Conservation (phyloP, 2,329 filamentous ascomycete genomes). For the Xylariaceae sp. region DNA sequence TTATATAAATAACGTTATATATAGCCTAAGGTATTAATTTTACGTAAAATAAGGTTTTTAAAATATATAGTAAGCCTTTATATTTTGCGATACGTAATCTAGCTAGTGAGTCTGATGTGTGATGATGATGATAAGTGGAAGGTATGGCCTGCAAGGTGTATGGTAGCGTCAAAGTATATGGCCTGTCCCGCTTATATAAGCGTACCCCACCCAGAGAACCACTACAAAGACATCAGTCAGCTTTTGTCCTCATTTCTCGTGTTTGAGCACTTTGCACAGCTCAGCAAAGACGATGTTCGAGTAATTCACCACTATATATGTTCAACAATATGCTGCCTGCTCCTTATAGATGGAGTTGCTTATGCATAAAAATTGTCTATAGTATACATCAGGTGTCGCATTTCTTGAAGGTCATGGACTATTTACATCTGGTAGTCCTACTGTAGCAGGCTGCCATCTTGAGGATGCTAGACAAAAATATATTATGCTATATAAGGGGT, state of each 20-base stretch:
- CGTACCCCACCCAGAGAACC: no score
- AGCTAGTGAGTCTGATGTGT: slow-evolving; percentile 37
- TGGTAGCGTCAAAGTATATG: slow-evolving; percentile 35
- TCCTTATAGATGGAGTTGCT: slow-evolving; percentile 37
- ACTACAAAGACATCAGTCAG: slow-evolving; percentile 40
- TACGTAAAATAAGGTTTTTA: background rate
- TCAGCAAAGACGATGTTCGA: no score
- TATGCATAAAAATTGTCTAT: slow-evolving; percentile 37
- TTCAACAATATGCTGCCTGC: slow-evolving; percentile 23
- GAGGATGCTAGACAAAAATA: no score
- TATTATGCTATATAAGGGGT: no score
- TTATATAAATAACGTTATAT: no score
- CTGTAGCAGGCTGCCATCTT: no score
- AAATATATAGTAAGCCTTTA: no score
- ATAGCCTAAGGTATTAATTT: background rate
- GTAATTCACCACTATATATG: background rate
- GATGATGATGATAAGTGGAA: slow-evolving; percentile 36
- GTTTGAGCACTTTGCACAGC: background rate
- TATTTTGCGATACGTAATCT: background rate
- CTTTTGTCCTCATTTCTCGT: slow-evolving; percentile 31
- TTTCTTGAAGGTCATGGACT: no score
- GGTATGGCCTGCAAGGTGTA: slow-evolving; percentile 39
- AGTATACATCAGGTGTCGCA: slow-evolving; percentile 36
- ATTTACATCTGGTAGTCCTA: no score
- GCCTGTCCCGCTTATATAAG: no score